Evolutionary conservation across 129 eudicot genomes (phyloP), one percentile per base, ranked within the genome.

Genomic region (Tagetes patula): DNA sequence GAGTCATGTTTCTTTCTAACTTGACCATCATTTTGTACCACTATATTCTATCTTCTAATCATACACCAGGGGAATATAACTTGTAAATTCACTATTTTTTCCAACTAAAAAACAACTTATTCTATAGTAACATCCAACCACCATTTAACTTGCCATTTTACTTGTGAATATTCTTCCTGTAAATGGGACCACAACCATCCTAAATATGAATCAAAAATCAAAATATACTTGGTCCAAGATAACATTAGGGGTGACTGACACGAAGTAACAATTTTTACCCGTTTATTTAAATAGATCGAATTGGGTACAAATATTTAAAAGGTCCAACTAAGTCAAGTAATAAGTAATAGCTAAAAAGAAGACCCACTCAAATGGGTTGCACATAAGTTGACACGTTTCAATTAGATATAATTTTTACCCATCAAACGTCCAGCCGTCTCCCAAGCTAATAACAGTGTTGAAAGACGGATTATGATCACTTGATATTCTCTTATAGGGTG

Each of bases 1-100:
- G 62, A 75, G 69, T 79, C 77, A 71, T 65, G 46, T 75, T 79
- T 79, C 43, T 9, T 48, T 40, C 48, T 66, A 59, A 50, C 27
- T 20, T 20, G 27, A 20, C 74, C 43, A 40, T 40, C 48, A 45
- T 67, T 54, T 33, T 65, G 40, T 65, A 39, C 69, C 64, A 55
- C 30, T 52, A 49, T 47, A 56, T 68, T 80, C 58, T 8, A 38
- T 47, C 30, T 41, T 50, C 8, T 59, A 55, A 59, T 59, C 65
- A 59, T 59, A 59, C 41, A 59, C 14, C 3, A 33, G 6, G 10
- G 37, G 34, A 59, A 59, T 8, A 4, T 50, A n/a, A 50, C 31
- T n/a, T 50, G 30, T 6, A 43, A 43, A 7, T 46, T 46, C 3
- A 46, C 52, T 46, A 46, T 3, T 47, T 47, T 11, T 47, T 40